A percentile compares a stretch with the other conserved stretches of the same genome.
These are phyloP conservation scores for Aspergillus fumigatiaffinis DNA, from an alignment of 2,329 filamentous ascomycete species.

Conservation along the genomic window DNA sequence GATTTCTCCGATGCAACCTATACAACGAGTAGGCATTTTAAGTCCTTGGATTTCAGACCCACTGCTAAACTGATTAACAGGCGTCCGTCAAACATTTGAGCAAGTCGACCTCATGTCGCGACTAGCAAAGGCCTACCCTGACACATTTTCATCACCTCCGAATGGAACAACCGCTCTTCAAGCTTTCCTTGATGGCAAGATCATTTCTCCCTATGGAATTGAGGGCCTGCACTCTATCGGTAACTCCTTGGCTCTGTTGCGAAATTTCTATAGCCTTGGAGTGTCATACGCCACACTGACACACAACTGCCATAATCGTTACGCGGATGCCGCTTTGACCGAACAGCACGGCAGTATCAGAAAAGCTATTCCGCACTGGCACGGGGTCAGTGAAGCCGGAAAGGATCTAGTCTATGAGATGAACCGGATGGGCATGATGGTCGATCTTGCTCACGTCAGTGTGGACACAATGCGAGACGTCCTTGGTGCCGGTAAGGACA, in stretches of 20 bases:
- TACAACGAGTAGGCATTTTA: slow-evolving; percentile 52
- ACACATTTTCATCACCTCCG: slow-evolving; percentile 53
- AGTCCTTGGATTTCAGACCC: background rate
- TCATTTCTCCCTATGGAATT: slow-evolving; percentile 75
- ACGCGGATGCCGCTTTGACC: slow-evolving; percentile 73
- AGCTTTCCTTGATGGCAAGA: slow-evolving; percentile 57
- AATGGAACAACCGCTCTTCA: slow-evolving; percentile 59
- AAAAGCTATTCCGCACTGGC: slow-evolving; percentile 40
- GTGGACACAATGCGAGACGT: slow-evolving; percentile 83
- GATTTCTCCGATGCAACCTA: slow-evolving; percentile 74
- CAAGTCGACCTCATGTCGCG: slow-evolving; percentile 36
- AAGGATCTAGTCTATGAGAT: slow-evolving; percentile 73
- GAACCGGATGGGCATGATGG: slow-evolving; percentile 93
- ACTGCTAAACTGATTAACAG: slow-evolving; percentile 9
- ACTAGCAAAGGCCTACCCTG: slow-evolving; percentile 29
- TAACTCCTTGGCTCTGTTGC: slow-evolving; percentile 65
- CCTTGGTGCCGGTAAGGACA: slow-evolving; percentile 56
- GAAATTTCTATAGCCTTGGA: slow-evolving; percentile 71
- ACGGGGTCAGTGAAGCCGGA: slow-evolving; percentile 69
- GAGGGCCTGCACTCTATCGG: slow-evolving; percentile 94
- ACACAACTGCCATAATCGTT: slow-evolving; percentile 90
- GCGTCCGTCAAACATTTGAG: slow-evolving; percentile 31
- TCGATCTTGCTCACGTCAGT: slow-evolving; percentile 77
- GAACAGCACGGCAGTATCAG: slow-evolving; percentile 36
- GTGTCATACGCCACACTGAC: slow-evolving; percentile 86